phyloP scores from a whole-genome alignment of 768 basidiomycete species.

The Dendrothele bispora region DNA sequence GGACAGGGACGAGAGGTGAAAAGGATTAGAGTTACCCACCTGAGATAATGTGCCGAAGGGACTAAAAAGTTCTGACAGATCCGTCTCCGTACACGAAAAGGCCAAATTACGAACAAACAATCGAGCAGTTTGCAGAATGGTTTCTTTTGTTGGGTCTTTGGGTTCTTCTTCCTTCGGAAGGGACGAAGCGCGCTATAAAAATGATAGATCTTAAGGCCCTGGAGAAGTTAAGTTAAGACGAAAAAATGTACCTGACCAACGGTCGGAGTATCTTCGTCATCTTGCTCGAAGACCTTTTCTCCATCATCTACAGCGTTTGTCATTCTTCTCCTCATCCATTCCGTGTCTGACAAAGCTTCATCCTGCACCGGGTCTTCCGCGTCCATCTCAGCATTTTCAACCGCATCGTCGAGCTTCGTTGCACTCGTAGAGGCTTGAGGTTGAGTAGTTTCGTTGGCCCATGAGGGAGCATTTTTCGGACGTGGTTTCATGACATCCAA shows the following conservation, averaged over 20 bases:
- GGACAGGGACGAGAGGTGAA: background rate
- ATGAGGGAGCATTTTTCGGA: constrained; percentile 56
- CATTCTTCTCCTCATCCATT: constrained; percentile 75
- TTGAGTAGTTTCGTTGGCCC: constrained; percentile 58
- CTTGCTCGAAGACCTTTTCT: constrained; percentile 60
- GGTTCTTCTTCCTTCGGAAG: background rate
- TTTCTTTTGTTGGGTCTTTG: constrained; percentile 41
- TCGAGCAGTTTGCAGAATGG: constrained; percentile 73
- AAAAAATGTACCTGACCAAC: constrained; percentile 5
- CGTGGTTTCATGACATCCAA: constrained; percentile 74
- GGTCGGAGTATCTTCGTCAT: constrained; percentile 43
- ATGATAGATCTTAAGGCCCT: background rate
- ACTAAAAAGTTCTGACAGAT: constrained; percentile 63
- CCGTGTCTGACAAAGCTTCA: constrained; percentile 60
- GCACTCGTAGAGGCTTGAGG: constrained; percentile 7
- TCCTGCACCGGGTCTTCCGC: constrained; percentile 23
- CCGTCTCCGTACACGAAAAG: constrained; percentile 75
- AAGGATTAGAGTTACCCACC: constrained; percentile 46
- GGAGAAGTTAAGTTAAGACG: background rate
- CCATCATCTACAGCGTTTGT: constrained; percentile 40
- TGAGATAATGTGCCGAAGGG: constrained; percentile 74
- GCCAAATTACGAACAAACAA: constrained; percentile 96
- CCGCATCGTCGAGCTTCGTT: constrained; percentile 9
- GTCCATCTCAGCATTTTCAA: constrained; percentile 18
- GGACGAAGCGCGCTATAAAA: background rate